A percentile compares a stretch with the other conserved stretches of the same genome.
Conservation (phyloP, 1,284 basidiomycete species). For the Melampsora americana region DNA sequence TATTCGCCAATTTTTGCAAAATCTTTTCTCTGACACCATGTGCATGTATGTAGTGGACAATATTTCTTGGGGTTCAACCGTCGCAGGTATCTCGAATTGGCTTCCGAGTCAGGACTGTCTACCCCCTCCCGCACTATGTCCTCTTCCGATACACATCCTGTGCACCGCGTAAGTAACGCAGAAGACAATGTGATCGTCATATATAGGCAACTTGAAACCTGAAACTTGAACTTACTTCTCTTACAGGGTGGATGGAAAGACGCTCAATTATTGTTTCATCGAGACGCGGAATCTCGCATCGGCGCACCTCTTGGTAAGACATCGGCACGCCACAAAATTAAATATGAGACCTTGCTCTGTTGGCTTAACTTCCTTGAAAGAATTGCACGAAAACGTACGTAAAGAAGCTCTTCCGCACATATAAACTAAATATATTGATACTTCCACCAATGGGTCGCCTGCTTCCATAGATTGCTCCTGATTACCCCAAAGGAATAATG, state of each 20-base stretch:
- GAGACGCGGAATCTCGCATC: conserved; percentile 17
- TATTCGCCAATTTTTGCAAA: no score
- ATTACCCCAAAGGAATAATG: no score
- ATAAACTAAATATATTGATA: background rate
- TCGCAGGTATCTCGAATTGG: conserved; percentile 14
- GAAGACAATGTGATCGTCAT: background rate
- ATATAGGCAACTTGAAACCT: background rate
- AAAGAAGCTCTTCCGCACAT: background rate
- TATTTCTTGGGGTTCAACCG: conserved; percentile 27
- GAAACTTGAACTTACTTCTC: background rate
- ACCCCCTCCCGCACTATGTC: conserved; percentile 15
- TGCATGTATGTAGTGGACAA: conserved; percentile 11
- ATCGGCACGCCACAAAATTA: conserved; percentile 11
- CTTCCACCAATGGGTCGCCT: no score
- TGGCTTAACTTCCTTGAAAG: conserved; percentile 17
- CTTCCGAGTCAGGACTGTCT: conserved; percentile 8
- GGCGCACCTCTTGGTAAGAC: conserved; percentile 18
- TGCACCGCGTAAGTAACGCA: conserved; percentile 16
- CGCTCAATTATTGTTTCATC: conserved; percentile 31
- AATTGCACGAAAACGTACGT: conserved; percentile 15
- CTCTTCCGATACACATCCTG: conserved; percentile 22
- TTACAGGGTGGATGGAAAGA: conserved; percentile 25
- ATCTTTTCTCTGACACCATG: no score
- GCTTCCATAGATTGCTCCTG: no score
- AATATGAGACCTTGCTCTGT: conserved; percentile 21